Evolutionary conservation across 164 flowering plant genomes (phyloP).

Genomic region (Paratinospora sagittata): DNA sequence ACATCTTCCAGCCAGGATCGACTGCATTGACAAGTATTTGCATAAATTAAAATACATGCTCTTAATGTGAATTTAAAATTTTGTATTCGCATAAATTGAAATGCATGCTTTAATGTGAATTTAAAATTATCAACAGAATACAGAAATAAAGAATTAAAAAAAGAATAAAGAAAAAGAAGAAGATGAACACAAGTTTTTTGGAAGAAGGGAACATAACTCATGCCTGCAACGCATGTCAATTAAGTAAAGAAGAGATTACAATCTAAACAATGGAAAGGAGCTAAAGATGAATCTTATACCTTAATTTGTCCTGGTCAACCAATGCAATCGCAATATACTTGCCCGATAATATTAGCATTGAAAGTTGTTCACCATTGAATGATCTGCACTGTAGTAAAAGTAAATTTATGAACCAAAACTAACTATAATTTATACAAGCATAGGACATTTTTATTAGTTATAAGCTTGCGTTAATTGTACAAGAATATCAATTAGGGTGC

Average conservation of each 20-base stretch:
- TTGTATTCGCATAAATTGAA: neutral
- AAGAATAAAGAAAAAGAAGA: too few species aligned
- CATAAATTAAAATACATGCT: neutral
- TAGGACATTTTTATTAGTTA: neutral
- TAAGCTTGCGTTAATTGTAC: neutral
- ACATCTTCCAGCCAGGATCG: conserved; percentile 50
- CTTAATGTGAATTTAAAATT: neutral
- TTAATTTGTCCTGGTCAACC: conserved; percentile 78
- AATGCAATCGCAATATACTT: conserved; percentile 78
- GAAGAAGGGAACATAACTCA: too few species aligned
- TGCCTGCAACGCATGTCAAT: too few species aligned
- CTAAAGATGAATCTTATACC: conserved; percentile 31
- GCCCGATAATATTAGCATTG: conserved; percentile 64
- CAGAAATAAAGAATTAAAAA: too few species aligned
- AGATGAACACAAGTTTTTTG: too few species aligned
- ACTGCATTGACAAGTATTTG: conserved; percentile 27
- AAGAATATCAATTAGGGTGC: neutral
- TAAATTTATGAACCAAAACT: conserved; percentile 23
- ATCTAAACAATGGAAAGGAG: neutral
- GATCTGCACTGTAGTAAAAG: conserved; percentile 79
- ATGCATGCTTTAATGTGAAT: neutral
- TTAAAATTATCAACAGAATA: too few species aligned
- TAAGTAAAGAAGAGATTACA: neutral
- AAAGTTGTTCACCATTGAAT: conserved; percentile 59
- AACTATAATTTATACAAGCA: neutral